Evolutionary conservation across 2,329 filamentous ascomycete genomes (phyloP).

Genomic region (Colletotrichum sidae): DNA sequence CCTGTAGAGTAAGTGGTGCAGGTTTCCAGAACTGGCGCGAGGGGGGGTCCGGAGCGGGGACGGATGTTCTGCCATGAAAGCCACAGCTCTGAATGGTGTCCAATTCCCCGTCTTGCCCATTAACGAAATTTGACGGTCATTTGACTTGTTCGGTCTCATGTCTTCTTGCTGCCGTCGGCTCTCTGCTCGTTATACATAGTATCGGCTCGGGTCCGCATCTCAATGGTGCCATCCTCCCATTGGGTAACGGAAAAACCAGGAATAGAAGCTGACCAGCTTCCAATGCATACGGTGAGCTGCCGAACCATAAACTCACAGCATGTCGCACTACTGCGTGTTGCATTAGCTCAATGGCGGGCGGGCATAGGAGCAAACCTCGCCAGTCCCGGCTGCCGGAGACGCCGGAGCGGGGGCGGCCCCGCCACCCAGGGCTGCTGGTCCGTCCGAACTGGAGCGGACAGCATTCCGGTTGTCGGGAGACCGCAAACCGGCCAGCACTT

Average conservation of each 20-base stretch:
- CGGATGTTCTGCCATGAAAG: no score
- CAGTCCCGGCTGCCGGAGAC: constrained; percentile 24
- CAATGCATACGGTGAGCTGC: not conserved
- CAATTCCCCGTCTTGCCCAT: no score
- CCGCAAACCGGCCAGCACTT: constrained; percentile 25
- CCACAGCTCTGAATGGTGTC: no score
- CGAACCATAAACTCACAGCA: not conserved
- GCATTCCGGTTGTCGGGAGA: not conserved
- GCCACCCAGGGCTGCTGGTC: constrained; percentile 4
- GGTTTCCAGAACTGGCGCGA: no score
- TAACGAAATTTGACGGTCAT: no score
- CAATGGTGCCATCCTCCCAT: no score
- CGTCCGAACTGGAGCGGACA: constrained; percentile 24
- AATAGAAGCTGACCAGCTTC: not conserved
- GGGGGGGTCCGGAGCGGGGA: no score
- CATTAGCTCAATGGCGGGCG: constrained; percentile 22
- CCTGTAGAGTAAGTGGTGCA: no score
- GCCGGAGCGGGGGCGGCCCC: constrained; percentile 26
- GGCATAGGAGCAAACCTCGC: not conserved
- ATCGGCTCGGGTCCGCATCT: no score
- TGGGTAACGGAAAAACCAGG: not conserved
- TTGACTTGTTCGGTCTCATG: no score
- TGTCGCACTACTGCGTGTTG: constrained; percentile 3
- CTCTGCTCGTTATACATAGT: no score
- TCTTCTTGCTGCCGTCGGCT: no score